Evolutionary conservation across 2,329 filamentous ascomycete species (phyloP).

Genomic region (Spiromastix sp.): DNA sequence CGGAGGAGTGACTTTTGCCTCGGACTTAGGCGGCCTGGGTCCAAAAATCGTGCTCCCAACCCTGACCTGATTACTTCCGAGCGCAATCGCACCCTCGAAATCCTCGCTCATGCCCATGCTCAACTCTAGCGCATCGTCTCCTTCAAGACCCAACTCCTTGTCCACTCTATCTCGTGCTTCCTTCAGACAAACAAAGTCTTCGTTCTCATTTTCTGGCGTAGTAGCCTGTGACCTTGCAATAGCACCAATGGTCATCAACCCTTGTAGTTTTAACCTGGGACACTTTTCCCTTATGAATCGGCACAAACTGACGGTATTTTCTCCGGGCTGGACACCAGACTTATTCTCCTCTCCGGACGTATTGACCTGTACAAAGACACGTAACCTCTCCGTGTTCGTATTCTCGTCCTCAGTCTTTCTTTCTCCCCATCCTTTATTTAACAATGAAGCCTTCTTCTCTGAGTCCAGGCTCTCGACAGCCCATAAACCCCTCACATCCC

Average conservation of each 20-base stretch:
- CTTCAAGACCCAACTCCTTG: conserved; percentile 45
- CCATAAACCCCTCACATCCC: conserved; percentile 77
- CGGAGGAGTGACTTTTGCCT: conserved; percentile 68
- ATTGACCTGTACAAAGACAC: conserved; percentile 88
- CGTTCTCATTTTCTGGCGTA: conserved; percentile 70
- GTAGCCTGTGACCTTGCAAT: conserved; percentile 73
- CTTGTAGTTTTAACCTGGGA: conserved; percentile 62
- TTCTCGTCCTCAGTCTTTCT: conserved; percentile 23
- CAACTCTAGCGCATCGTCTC: conserved; percentile 55
- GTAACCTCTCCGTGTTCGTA: conserved; percentile 34
- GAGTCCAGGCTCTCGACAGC: conserved; percentile 86
- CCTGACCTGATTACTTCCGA: conserved; percentile 82
- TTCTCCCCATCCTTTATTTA: conserved; percentile 65
- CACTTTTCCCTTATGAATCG: conserved; percentile 59
- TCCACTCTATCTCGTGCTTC: conserved; percentile 62
- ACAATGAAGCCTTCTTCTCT: conserved; percentile 71
- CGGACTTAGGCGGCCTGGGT: conserved; percentile 63
- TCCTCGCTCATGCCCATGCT: conserved; percentile 99
- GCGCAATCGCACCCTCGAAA: conserved; percentile 73
- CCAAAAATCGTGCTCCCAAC: conserved; percentile 95
- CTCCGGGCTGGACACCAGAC: conserved; percentile 63
- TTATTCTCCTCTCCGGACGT: conserved; percentile 83
- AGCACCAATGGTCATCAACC: conserved; percentile 94
- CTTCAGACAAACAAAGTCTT: conserved; percentile 66
- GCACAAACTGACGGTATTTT: conserved; percentile 57